Conservation (phyloP, 2,329 filamentous ascomycete genomes). For the Fusarium metavorans region DNA sequence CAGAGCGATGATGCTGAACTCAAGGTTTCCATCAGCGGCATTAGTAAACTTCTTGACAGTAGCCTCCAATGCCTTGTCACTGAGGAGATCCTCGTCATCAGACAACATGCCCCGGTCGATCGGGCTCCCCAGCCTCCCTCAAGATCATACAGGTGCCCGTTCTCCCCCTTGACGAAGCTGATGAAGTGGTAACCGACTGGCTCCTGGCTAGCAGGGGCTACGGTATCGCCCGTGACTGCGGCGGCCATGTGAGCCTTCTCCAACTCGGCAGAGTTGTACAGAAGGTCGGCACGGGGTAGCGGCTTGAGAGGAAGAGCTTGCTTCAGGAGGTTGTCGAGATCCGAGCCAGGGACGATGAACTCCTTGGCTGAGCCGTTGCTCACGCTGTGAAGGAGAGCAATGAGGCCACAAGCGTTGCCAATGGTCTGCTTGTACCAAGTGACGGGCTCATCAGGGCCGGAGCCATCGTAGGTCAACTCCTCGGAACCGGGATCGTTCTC, state of each 20-base stretch:
- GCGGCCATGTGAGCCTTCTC: slow-evolving; percentile 80
- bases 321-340: slow-evolving; percentile 69
- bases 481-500: slow-evolving; percentile 38
- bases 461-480: slow-evolving; percentile 48
- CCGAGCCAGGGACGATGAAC: slow-evolving; percentile 65
- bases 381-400: slow-evolving; percentile 79
- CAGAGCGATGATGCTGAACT: slow-evolving; percentile 56
- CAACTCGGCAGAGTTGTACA: slow-evolving; percentile 77
- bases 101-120: slow-evolving; percentile 71
- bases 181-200: slow-evolving; percentile 81
- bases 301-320: slow-evolving; percentile 73
- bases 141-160: slow-evolving; percentile 79
- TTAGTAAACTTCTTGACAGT: slow-evolving; percentile 62
- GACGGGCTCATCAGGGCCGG: slow-evolving; percentile 68
- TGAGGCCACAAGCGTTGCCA: slow-evolving; percentile 83
- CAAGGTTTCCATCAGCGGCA: slow-evolving; percentile 49
- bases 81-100: slow-evolving; percentile 72
- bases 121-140: slow-evolving; percentile 80
- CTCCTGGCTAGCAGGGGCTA: slow-evolving; percentile 70
- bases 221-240: slow-evolving; percentile 75
- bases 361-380: slow-evolving; percentile 74
- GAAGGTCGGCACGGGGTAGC: slow-evolving; percentile 70
- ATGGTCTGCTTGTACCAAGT: slow-evolving; percentile 91
- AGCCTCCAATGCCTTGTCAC: slow-evolving; percentile 74
- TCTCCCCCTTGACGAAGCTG: slow-evolving; percentile 78